Evolutionary conservation across 2,329 filamentous ascomycete genomes (phyloP).

Genomic region (Bipolaris oryzae): DNA sequence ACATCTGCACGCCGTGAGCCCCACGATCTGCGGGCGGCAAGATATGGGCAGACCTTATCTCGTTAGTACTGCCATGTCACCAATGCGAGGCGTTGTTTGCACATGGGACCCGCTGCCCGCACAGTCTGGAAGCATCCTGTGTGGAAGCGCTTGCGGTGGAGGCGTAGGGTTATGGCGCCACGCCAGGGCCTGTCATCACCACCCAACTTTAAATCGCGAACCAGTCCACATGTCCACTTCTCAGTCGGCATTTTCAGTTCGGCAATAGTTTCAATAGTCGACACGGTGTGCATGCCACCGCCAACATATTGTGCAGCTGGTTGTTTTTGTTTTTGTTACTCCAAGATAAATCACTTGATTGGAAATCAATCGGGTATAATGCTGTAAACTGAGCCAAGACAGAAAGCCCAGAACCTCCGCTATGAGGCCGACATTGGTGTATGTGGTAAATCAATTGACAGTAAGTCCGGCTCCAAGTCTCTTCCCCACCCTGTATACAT

Average conservation of each 20-base stretch:
- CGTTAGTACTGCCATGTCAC: slow-evolving; percentile 21
- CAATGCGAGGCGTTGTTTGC: slow-evolving; percentile 15
- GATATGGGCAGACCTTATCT: slow-evolving; percentile 24
- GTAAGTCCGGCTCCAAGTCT: slow-evolving; percentile 26
- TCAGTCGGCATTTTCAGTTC: neutral
- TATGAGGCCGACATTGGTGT: neutral
- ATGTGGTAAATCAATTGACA: slow-evolving; percentile 3
- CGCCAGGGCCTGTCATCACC: slow-evolving; percentile 5
- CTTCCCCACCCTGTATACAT: slow-evolving; percentile 31
- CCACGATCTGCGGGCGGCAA: slow-evolving; percentile 41
- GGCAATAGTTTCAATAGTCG: neutral
- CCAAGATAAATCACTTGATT: neutral
- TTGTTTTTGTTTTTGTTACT: neutral
- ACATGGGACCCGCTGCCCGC: neutral
- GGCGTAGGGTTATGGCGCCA: slow-evolving; percentile 9
- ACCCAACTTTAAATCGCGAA: slow-evolving; percentile 4
- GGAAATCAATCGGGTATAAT: slow-evolving; percentile 3
- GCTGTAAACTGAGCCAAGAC: neutral
- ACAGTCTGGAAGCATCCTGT: slow-evolving; percentile 7
- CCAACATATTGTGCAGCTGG: neutral
- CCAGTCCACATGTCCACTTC: slow-evolving; percentile 4
- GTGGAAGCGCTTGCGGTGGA: slow-evolving; percentile 3
- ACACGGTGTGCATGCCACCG: neutral
- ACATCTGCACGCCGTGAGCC: slow-evolving; percentile 24
- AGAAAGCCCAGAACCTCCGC: neutral